Percentiles rank a stretch among this genome's conserved stretches.
These are phyloP conservation scores for Vicia sativa DNA, from an alignment of 306 rosid genomes.

Conservation along the genomic window DNA sequence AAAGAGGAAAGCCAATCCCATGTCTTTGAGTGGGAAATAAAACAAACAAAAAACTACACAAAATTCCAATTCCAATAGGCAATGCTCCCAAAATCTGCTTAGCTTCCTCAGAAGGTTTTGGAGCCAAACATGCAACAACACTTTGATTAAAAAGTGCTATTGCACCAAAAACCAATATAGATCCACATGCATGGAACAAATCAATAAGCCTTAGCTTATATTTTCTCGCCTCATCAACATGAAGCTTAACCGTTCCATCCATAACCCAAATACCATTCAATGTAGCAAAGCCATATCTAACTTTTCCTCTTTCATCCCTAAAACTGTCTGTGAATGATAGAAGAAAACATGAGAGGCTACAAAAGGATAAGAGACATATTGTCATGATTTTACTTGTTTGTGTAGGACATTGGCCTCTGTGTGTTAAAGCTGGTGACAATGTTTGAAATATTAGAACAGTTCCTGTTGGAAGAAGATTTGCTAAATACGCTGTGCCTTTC, in stretches of 20 bases:
- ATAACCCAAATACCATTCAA: slow-evolving; percentile 66
- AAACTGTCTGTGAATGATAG: slow-evolving; percentile 76
- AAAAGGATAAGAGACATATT: slow-evolving; percentile 49
- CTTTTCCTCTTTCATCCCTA: slow-evolving; percentile 62
- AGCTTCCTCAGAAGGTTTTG: slow-evolving; percentile 64
- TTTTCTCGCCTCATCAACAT: slow-evolving; percentile 43
- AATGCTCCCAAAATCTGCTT: slow-evolving; percentile 54
- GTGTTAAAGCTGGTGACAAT: slow-evolving; percentile 61
- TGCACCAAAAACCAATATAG: slow-evolving; percentile 67
- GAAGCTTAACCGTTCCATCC: slow-evolving; percentile 54
- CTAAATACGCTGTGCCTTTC: slow-evolving; percentile 69
- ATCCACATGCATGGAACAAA: slow-evolving; percentile 70
- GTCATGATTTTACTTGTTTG: slow-evolving; percentile 48
- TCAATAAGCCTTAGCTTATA: slow-evolving; percentile 58
- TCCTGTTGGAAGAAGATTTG: slow-evolving; percentile 82
- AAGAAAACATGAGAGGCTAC: slow-evolving; percentile 60
- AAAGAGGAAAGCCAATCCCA: slow-evolving; percentile 84
- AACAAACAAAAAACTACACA: slow-evolving; percentile 69
- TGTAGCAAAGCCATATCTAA: slow-evolving; percentile 69
- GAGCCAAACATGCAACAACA: slow-evolving; percentile 68
- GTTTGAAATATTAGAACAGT: slow-evolving; percentile 65
- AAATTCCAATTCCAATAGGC: slow-evolving; percentile 68
- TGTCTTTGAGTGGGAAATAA: slow-evolving; percentile 71
- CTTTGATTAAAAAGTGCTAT: slow-evolving; percentile 73
- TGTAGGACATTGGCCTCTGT: slow-evolving; percentile 61